Evolutionary conservation across 148 eudicot species (phyloP), one percentile per base, ranked within the genome.

Genomic region (Pharnaceum exiguum): DNA sequence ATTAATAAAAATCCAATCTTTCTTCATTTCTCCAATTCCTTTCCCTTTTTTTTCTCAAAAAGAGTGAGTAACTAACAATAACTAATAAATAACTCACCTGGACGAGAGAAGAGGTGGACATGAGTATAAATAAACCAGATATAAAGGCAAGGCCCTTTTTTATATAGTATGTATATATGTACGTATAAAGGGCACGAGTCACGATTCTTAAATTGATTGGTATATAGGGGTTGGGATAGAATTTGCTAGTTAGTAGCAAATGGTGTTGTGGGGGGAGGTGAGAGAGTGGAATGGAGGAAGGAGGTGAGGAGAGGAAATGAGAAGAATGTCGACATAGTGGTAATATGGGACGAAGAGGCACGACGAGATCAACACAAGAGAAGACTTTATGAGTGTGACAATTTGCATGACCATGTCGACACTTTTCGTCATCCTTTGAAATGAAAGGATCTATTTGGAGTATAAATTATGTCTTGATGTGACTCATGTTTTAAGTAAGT

Each of bases 241-340:
- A 36, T 17, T 23, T 15, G 13, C 7, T 19, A 50, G 17, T 8
- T 37, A 43, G 15, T 11, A 22, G 38, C 0, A 1, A n/a, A 37
- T 19, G 29, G 6, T 19, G 33, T 6, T 50, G 47, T 44, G 30
- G 12, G 33, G 8, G 7, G 22, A 0, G 0, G 29, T 16, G 5
- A 31, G 2, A 1, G 16, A 10, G 33, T 24, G 21, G 33, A 8
- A 16, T 10, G 15, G 68, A 33, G 17, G 15, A 37, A 16, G 62
- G 31, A 58, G 51, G 33, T 26, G 6, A 28, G 1, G 42, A 30
- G 1, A 45, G 27, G 2, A 45, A 45, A 7, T 27, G 2, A 44
- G 2, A 6, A 35, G 18, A 59, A 60, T 68, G 72, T 68, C 72
- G 72, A 68, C 72, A 68, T 66, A 49, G 33, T 60, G 43, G 35